Evolutionary conservation across 192 early-diverging fungal species (phyloP).

Genomic region (Coemansia sp.): DNA sequence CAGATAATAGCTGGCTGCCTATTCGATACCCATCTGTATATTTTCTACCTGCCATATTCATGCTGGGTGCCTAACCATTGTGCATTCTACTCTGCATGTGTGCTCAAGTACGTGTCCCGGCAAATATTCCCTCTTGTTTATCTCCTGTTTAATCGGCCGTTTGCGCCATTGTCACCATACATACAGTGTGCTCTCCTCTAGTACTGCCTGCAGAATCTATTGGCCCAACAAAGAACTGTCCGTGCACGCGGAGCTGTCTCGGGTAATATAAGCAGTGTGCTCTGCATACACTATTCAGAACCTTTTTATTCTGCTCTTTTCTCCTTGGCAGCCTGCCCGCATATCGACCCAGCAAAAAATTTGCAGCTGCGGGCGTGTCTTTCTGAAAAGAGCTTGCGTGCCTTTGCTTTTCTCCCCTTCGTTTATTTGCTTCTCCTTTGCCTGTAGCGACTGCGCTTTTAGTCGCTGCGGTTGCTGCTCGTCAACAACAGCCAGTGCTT

Average conservation of each 20-base stretch:
- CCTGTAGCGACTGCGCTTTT: background rate
- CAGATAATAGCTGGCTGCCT: background rate
- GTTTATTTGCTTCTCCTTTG: background rate
- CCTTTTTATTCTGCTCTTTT: background rate
- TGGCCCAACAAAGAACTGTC: background rate
- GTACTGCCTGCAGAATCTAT: background rate
- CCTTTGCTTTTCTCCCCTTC: background rate
- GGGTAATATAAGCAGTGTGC: background rate
- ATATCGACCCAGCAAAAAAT: background rate
- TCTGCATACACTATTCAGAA: background rate
- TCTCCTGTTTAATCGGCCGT: constrained; percentile 1
- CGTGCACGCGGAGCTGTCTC: background rate
- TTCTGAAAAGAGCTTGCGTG: background rate
- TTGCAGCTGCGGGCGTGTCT: background rate
- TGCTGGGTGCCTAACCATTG: background rate
- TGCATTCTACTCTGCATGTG: constrained; percentile 14
- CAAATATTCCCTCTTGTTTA: constrained; percentile 1
- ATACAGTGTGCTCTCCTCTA: background rate
- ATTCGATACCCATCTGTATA: background rate
- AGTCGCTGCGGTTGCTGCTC: background rate
- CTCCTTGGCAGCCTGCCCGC: background rate
- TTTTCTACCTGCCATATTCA: background rate
- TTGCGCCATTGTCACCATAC: background rate
- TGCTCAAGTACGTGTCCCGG: constrained; percentile 12
- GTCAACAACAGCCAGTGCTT: background rate